Percentiles rank a stretch among this genome's conserved stretches.
Conservation (phyloP, 345 rosid genomes). For the Corymbia maculata region DNA sequence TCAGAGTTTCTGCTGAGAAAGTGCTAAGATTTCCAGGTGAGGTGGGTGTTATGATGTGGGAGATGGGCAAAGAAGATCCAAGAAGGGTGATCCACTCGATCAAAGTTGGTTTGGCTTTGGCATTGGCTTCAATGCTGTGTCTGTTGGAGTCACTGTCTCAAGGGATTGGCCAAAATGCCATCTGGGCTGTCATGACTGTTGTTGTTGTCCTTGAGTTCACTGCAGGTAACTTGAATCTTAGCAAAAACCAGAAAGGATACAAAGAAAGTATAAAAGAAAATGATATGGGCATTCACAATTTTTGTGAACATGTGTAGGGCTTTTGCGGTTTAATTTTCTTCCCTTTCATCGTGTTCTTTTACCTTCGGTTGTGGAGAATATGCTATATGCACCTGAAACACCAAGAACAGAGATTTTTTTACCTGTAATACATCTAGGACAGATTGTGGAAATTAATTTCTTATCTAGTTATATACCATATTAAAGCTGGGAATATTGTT, state of each 20-base stretch:
- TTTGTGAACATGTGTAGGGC: background rate
- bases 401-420: background rate
- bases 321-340: background rate
- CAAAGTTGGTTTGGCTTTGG: constrained; percentile 25
- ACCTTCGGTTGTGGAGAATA: background rate
- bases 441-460: background rate
- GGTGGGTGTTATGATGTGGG: background rate
- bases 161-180: constrained; percentile 25
- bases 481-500: background rate
- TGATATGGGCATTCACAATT: background rate
- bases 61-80: constrained; percentile 26
- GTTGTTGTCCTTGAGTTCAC: constrained; percentile 34
- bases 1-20: background rate
- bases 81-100: constrained; percentile 24
- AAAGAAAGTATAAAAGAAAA: background rate
- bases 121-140: constrained; percentile 20
- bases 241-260: background rate
- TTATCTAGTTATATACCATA: background rate
- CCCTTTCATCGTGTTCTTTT: background rate
- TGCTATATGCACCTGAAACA: background rate
- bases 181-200: constrained; percentile 42
- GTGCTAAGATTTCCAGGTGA: background rate
- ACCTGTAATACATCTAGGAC: background rate
- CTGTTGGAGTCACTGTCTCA: constrained; percentile 18
- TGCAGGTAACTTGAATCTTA: constrained; percentile 9